phyloP scores from a whole-genome alignment of 2,329 filamentous ascomycete genomes.

The Fusarium avenaceum region DNA sequence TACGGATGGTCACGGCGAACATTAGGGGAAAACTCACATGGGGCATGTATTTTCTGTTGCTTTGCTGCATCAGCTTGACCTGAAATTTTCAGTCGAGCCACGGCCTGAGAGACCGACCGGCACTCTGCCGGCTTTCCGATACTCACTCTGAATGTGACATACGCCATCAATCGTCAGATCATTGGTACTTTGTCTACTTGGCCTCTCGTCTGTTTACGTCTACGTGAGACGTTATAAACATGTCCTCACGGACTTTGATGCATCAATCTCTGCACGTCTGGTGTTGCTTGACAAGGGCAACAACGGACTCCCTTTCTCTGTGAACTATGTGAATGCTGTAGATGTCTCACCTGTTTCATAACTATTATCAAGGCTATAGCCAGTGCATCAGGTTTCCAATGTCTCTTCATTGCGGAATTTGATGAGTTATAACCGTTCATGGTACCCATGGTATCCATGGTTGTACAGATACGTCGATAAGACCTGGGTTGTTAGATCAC shows the following conservation, averaged over 20 bases:
- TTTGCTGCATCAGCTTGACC: conserved; percentile 67
- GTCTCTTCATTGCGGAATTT: neutral
- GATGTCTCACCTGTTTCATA: neutral
- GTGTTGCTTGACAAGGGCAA: neutral
- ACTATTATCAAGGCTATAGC: neutral
- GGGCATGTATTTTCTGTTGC: conserved; percentile 60
- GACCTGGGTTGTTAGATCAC: neutral
- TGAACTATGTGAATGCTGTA: conserved; percentile 8
- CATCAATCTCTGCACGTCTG: conserved; percentile 20
- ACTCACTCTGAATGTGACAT: conserved; percentile 57
- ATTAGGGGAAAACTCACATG: conserved; percentile 53
- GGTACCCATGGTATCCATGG: neutral
- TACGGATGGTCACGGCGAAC: conserved; percentile 60
- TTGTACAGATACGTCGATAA: neutral
- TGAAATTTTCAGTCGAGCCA: conserved; percentile 68
- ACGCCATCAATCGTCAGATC: conserved; percentile 47
- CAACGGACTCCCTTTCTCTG: neutral
- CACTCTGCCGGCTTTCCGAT: conserved; percentile 72
- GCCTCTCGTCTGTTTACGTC: conserved; percentile 45
- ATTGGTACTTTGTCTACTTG: conserved; percentile 42
- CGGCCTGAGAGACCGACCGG: conserved; percentile 83
- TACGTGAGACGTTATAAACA: conserved; percentile 43
- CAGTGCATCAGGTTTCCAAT: neutral
- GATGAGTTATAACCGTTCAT: neutral
- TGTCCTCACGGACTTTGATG: conserved; percentile 33